Evolutionary conservation across 2,329 filamentous ascomycete species (phyloP).

Genomic region (Macrophomina phaseolina): DNA sequence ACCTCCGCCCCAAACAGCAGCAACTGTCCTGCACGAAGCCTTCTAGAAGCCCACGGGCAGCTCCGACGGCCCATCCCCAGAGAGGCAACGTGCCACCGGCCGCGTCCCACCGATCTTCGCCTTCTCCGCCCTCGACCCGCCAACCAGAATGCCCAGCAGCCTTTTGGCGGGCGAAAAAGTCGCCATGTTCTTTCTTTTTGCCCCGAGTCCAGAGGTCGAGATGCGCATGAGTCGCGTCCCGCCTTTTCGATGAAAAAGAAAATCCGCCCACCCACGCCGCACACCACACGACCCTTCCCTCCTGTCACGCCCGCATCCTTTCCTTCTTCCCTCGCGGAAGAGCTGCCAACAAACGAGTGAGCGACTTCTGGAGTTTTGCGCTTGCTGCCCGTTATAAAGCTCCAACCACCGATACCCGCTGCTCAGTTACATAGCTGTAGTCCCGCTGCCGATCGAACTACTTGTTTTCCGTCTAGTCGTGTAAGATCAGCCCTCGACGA

Average conservation of each 20-base stretch:
- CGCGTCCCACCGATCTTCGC: constrained; percentile 17
- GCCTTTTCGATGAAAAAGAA: neutral
- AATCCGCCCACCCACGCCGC: neutral
- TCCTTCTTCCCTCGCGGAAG: neutral
- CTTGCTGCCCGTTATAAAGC: constrained; percentile 56
- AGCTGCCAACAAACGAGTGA: constrained; percentile 39
- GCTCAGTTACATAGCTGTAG: neutral
- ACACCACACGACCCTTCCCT: neutral
- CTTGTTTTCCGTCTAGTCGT: neutral
- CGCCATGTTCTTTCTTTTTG: constrained; percentile 15
- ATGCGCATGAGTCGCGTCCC: neutral
- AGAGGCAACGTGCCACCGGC: constrained; percentile 2
- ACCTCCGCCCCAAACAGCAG: neutral
- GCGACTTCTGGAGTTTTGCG: constrained; percentile 66
- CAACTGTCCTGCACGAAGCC: neutral
- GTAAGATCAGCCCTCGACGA: neutral
- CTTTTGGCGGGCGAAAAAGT: constrained; percentile 18
- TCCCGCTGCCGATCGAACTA: neutral
- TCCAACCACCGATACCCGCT: constrained; percentile 39
- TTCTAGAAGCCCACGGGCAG: constrained; percentile 24
- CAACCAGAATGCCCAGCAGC: neutral
- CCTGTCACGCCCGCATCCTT: neutral
- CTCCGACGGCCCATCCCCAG: constrained; percentile 19
- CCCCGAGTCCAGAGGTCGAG: constrained; percentile 9
- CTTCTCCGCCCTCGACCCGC: constrained; percentile 1